These are phyloP conservation scores for Vitis rotundifolia DNA, from an alignment of 164 flowering plant species.

Conservation along the genomic window DNA sequence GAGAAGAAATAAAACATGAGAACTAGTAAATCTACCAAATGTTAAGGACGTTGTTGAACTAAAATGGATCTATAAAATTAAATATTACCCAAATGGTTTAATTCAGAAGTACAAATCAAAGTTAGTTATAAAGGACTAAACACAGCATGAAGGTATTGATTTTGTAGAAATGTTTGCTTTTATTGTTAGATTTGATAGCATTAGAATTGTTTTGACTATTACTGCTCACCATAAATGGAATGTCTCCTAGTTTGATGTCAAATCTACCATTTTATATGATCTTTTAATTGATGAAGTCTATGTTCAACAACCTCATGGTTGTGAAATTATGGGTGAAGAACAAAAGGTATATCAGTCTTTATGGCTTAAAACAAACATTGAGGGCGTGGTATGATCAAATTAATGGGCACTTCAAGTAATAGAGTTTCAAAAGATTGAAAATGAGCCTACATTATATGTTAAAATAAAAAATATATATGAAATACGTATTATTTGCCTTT, in stretches of 20 bases:
- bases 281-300: not conserved
- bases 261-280: constrained; percentile 10
- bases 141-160: not conserved
- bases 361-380: not conserved
- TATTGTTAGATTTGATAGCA: not conserved
- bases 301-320: not conserved
- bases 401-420: constrained; percentile 4
- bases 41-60: too few relatives aligned
- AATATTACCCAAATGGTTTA: too few relatives aligned
- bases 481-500: too few relatives aligned
- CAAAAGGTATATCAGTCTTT: not conserved
- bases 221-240: not conserved
- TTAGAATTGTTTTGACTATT: not conserved
- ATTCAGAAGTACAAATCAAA: not conserved
- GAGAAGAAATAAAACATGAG: too few relatives aligned
- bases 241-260: constrained; percentile 2
- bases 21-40: too few relatives aligned
- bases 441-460: too few relatives aligned
- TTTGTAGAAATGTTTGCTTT: not conserved
- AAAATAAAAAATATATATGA: too few relatives aligned
- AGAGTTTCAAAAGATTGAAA: not conserved
- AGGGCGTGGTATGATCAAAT: not conserved
- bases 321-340: not conserved
- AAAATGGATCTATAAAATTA: too few relatives aligned
- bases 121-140: not conserved